Evolutionary conservation across 441 rosid genomes (phyloP), one percentile per base, ranked within the genome.

Genomic region (Monsonia emarginata): DNA sequence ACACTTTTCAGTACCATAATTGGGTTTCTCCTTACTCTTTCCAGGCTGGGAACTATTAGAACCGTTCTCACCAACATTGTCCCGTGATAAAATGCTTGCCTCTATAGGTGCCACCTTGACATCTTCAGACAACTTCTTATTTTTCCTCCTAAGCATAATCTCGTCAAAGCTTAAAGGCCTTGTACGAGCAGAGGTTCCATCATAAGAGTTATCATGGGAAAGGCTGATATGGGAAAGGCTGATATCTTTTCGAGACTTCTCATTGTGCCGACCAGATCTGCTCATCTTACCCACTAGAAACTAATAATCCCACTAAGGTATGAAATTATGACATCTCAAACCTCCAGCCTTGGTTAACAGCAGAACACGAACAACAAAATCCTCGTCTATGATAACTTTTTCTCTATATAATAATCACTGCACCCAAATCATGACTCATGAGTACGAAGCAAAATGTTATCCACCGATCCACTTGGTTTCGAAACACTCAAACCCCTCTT

Each of bases 161-260:
- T 89, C 97, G 63, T 87, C 94, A 64, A 80, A 78, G 70, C 90
- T 83, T 73, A 83, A 79, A 60, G 97, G 98, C 79, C 98, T 87
- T 34, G 96, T 90, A 34, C 97, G 84, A 58, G 98, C 98, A 74
- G 96, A 83, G 69, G 89, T 83, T 65, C 87, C 89, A 59, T 81
- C 86, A 68, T 75, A 48, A 44, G 52, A 36, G 58, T 69, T 48
- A 32, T 63, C 77, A 18, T 42, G 63, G 24, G 65, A 50, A 42
- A 48, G n/a, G n/a, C n/a, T n/a, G n/a, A 50, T 62, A 64, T 76
- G 44, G 67, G n/a, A n/a, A n/a, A n/a, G n/a, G n/a, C n/a, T n/a
- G n/a, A n/a, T 71, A 73, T 70, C 70, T 65, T 66, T 79, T 73
- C 50, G 82, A 75, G 72, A 50, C 30, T 75, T 88, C 25, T 50